Evolutionary conservation across 345 rosid species (phyloP).

Genomic region (Eutrema yunnanense): DNA sequence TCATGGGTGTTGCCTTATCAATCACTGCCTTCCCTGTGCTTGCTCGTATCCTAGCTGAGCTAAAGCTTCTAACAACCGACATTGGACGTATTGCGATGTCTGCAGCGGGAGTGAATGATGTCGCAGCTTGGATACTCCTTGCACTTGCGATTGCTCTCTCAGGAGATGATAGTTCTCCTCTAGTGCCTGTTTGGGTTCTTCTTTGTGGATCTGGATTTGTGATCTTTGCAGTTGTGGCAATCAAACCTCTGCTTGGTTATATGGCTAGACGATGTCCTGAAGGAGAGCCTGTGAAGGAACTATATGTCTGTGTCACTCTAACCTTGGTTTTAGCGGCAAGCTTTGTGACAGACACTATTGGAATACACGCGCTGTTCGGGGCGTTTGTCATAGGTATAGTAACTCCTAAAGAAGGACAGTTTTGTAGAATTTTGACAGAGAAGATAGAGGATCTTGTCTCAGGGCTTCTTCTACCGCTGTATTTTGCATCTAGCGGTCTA

Average conservation of each 20-base stretch:
- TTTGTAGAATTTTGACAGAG: slow-evolving; percentile 34
- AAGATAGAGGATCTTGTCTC: slow-evolving; percentile 52
- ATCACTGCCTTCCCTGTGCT: slow-evolving; percentile 52
- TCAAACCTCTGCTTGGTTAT: slow-evolving; percentile 30
- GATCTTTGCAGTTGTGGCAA: slow-evolving; percentile 29
- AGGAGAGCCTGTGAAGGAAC: slow-evolving; percentile 34
- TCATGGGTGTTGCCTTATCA: slow-evolving; percentile 51
- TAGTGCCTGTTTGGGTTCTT: slow-evolving; percentile 43
- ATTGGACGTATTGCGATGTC: slow-evolving; percentile 52
- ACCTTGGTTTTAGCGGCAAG: slow-evolving; percentile 45
- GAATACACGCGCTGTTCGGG: slow-evolving; percentile 55
- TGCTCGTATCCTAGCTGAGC: slow-evolving; percentile 49
- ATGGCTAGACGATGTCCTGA: slow-evolving; percentile 38
- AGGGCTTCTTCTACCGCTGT: slow-evolving; percentile 45
- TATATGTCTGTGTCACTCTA: slow-evolving; percentile 42
- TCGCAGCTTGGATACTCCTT: slow-evolving; percentile 47
- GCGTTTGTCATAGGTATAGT: slow-evolving; percentile 48
- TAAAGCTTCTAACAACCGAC: slow-evolving; percentile 46
- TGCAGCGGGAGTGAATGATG: slow-evolving; percentile 45
- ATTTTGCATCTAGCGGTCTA: slow-evolving; percentile 56
- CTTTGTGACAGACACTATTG: slow-evolving; percentile 46
- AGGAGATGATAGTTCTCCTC: slow-evolving; percentile 32
- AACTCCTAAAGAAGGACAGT: slow-evolving; percentile 43
- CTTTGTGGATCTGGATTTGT: slow-evolving; percentile 42
- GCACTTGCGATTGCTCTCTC: slow-evolving; percentile 48